These are phyloP conservation scores for Xylaria bambusicola DNA, from an alignment of 495 filamentous ascomycete species.

Conservation along the genomic window DNA sequence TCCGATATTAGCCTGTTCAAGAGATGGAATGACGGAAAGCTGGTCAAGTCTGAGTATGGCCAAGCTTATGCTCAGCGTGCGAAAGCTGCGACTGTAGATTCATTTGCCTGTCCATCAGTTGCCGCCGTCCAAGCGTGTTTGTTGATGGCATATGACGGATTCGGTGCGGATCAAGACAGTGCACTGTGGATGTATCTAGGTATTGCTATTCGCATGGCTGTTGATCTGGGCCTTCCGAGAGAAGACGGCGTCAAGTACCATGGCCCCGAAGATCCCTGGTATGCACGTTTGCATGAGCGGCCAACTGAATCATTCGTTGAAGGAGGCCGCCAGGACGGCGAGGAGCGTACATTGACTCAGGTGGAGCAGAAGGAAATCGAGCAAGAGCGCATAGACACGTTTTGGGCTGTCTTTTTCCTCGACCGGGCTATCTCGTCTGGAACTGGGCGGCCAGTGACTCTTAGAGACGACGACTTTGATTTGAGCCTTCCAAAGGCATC, in stretches of 20 bases:
- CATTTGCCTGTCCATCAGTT: conserved; percentile 75
- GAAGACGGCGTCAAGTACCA: conserved; percentile 71
- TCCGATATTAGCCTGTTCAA: conserved; percentile 66
- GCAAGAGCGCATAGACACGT: conserved; percentile 76
- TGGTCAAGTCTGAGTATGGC: conserved; percentile 62
- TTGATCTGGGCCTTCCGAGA: conserved; percentile 81
- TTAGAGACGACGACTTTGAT: conserved; percentile 81
- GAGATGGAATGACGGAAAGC: conserved; percentile 55
- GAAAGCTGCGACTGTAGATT: conserved; percentile 71
- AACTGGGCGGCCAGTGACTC: conserved; percentile 75
- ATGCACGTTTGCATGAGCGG: conserved; percentile 41
- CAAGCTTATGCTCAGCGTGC: conserved; percentile 76
- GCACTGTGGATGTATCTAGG: conserved; percentile 90
- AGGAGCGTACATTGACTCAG: conserved; percentile 44
- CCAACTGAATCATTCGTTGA: conserved; percentile 35
- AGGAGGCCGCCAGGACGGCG: conserved; percentile 38
- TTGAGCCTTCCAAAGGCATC: conserved; percentile 66
- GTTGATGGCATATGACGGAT: conserved; percentile 81
- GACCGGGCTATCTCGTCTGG: conserved; percentile 84
- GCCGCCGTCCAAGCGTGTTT: conserved; percentile 78
- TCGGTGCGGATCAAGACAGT: conserved; percentile 82
- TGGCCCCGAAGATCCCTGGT: conserved; percentile 56
- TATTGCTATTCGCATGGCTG: conserved; percentile 80
- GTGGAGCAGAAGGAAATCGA: conserved; percentile 62
- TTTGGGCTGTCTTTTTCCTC: conserved; percentile 85